A percentile compares a stretch with the other conserved stretches of the same genome.
Evolutionary conservation across 192 early-diverging fungal genomes (phyloP).

Genomic region (Rhizoclosmatium globosum): DNA sequence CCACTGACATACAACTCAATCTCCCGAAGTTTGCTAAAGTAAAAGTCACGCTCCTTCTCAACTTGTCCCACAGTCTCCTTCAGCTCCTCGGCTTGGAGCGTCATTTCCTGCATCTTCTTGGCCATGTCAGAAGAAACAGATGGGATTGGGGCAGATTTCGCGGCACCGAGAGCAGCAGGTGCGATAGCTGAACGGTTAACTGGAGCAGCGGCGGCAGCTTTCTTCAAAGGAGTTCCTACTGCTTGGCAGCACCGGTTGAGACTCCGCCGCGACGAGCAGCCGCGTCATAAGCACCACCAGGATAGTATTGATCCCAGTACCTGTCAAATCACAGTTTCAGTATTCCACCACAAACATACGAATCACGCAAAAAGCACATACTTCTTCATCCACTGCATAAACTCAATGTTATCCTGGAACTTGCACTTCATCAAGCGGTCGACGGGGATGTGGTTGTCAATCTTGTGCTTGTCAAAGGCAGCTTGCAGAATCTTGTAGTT

Average conservation of each 20-base stretch:
- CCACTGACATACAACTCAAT: conserved; percentile 91
- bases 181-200: neutral
- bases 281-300: conserved; percentile 87
- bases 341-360: neutral
- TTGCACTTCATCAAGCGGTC: conserved; percentile 92
- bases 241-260: conserved; percentile 20
- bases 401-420: conserved; percentile 99
- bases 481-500: conserved; percentile 96
- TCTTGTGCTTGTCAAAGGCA: conserved; percentile 86
- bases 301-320: conserved; percentile 90
- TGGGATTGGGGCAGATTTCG: neutral
- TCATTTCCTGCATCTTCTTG: conserved; percentile 77
- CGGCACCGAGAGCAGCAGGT: conserved; percentile 27
- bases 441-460: conserved; percentile 93
- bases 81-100: conserved; percentile 77
- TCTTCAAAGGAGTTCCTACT: conserved; percentile 39
- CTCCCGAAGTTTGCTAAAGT: conserved; percentile 92
- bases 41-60: conserved; percentile 98
- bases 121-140: conserved; percentile 53
- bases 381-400: conserved; percentile 94
- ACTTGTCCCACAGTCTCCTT: conserved; percentile 87
- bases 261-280: conserved; percentile 64
- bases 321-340: conserved; percentile 35
- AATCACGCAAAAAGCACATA: conserved; percentile 24
- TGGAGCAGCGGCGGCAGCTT: conserved; percentile 23